phyloP scores from a whole-genome alignment of 208 protist genomes.

The Zelonia costaricensis region DNA sequence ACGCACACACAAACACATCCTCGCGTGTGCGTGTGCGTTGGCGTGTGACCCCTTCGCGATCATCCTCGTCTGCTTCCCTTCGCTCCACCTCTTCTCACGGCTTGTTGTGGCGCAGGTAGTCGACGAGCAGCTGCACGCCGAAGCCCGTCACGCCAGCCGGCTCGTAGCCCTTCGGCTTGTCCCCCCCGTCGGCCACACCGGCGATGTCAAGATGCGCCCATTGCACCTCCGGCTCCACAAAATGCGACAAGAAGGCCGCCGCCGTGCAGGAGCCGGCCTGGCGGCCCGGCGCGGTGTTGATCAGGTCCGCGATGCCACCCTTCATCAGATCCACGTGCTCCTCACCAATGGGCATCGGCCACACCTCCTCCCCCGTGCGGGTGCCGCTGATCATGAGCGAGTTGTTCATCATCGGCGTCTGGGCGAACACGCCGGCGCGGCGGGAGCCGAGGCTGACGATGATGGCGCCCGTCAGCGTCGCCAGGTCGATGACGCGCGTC shows the following conservation, averaged over 20 bases:
- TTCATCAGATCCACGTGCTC: constrained; percentile 77
- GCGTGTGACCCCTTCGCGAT: background rate
- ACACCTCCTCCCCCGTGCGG: constrained; percentile 73
- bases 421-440: constrained; percentile 77
- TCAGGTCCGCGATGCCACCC: constrained; percentile 70
- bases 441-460: constrained; percentile 73
- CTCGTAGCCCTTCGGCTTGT: constrained; percentile 65
- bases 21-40: background rate
- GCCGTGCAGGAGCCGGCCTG: constrained; percentile 82
- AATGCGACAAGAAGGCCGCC: constrained; percentile 81
- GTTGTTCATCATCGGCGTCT: constrained; percentile 37
- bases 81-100: constrained; percentile 6
- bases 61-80: background rate
- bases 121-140: constrained; percentile 81
- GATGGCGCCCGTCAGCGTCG: constrained; percentile 91
- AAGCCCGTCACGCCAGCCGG: constrained; percentile 79
- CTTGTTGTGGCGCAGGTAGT: constrained; percentile 57
- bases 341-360: constrained; percentile 85
- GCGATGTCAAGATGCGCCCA: constrained; percentile 90
- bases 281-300: constrained; percentile 51
- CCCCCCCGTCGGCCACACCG: constrained; percentile 57
- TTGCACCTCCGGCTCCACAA: constrained; percentile 52
- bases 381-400: constrained; percentile 55
- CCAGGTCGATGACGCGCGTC: constrained; percentile 82
- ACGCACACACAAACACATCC: background rate